phyloP scores from a whole-genome alignment of 2,329 filamentous ascomycete genomes.

The Colletotrichum tabaci region DNA sequence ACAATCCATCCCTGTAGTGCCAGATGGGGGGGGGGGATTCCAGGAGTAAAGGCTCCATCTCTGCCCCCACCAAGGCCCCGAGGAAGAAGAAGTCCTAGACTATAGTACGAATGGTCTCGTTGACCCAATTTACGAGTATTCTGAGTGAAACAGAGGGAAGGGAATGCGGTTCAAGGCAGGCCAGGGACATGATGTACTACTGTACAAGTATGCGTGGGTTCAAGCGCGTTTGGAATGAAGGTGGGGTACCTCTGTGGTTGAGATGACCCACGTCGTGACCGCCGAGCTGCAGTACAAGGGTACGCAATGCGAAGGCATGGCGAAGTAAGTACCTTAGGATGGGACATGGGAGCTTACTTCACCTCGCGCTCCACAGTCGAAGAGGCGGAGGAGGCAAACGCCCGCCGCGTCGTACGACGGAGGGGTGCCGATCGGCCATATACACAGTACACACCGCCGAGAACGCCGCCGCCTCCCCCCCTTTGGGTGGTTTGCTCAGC shows the following conservation, averaged over 20 bases:
- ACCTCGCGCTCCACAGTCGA: neutral
- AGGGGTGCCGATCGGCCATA: slow-evolving; percentile 34
- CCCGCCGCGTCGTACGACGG: slow-evolving; percentile 26
- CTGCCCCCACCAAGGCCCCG: neutral
- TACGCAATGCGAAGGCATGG: slow-evolving; percentile 20
- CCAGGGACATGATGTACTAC: slow-evolving; percentile 2
- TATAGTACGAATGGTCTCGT: slow-evolving; percentile 7
- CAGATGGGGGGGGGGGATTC: neutral
- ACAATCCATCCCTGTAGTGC: neutral
- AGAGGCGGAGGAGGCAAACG: neutral
- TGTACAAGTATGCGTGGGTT: no score
- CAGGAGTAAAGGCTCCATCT: neutral
- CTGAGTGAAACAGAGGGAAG: slow-evolving; percentile 17
- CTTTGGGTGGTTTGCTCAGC: neutral
- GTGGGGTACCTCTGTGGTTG: no score
- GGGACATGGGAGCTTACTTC: no score
- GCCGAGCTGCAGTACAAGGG: neutral
- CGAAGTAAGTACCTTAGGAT: neutral
- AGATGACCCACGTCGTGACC: slow-evolving; percentile 6
- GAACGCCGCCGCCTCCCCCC: slow-evolving; percentile 1
- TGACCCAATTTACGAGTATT: slow-evolving; percentile 14
- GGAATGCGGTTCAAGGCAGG: slow-evolving; percentile 3
- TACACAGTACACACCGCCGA: slow-evolving; percentile 5
- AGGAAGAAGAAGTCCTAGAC: neutral
- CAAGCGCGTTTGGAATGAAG: no score